phyloP scores from a whole-genome alignment of 2,329 filamentous ascomycete species.

The Penicillium thymicola region DNA sequence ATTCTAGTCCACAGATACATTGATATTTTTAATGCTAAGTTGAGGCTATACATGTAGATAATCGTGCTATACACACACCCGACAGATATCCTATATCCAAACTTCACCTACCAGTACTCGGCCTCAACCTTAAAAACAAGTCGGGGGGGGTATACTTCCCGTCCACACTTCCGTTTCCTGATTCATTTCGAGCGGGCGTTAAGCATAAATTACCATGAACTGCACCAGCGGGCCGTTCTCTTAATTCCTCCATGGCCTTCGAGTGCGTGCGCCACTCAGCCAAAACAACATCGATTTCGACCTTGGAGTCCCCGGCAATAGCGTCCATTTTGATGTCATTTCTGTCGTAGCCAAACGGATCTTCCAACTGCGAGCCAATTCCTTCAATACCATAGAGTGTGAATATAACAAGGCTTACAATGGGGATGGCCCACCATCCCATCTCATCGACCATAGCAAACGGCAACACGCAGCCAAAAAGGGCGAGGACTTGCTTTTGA shows the following conservation, averaged over 20 bases:
- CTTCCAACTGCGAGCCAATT: constrained; percentile 62
- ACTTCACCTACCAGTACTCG: constrained; percentile 7
- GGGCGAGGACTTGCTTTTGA: constrained; percentile 60
- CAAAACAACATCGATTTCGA: constrained; percentile 57
- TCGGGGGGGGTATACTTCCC: constrained; percentile 26
- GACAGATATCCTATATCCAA: not conserved
- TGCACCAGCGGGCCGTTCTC: constrained; percentile 11
- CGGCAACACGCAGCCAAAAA: constrained; percentile 59
- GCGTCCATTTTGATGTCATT: constrained; percentile 68
- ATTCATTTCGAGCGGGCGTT: constrained; percentile 1
- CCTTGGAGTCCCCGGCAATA: constrained; percentile 58
- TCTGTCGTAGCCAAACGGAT: constrained; percentile 63
- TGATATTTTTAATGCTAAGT: not conserved
- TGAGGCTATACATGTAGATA: not conserved
- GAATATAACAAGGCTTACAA: constrained; percentile 60
- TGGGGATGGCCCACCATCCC: constrained; percentile 60
- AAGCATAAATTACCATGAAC: constrained; percentile 16
- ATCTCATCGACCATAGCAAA: constrained; percentile 63
- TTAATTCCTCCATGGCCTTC: constrained; percentile 17
- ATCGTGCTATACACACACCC: not conserved
- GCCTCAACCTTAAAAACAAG: constrained; percentile 29
- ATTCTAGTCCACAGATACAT: not conserved
- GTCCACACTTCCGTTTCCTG: constrained; percentile 7
- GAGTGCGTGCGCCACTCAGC: constrained; percentile 53
- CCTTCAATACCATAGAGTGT: constrained; percentile 64